Evolutionary conservation across 345 rosid genomes (phyloP), one percentile per base, ranked within the genome.

Genomic region (Populus nigra): DNA sequence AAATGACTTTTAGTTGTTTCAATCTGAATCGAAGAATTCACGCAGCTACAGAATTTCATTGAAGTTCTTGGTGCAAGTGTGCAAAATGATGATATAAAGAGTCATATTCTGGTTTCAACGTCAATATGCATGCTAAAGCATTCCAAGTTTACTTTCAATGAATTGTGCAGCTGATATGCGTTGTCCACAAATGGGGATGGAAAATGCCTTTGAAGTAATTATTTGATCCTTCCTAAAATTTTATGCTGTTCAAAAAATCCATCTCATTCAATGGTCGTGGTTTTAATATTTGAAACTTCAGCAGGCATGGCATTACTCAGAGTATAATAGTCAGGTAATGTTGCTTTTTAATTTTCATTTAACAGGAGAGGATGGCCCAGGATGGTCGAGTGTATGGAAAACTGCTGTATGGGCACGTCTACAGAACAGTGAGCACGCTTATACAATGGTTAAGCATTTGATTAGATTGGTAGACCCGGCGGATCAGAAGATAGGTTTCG

Each of bases 321-420:
- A 31, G 39, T 63, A 12, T 59, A 38, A 38, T 38, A 53, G 27
- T 29, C 35, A 15, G 18, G 10, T 16, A 5, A 29, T 36, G 29
- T 78, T 65, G 45, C 35, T 43, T 41, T 72, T 53, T 11, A 29
- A 27, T 27, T 49, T 66, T n/a, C 4, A 20, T 50, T 55, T 25
- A 72, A 79, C 90, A 96, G 99, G 99, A 76, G 97, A 90, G 80
- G 92, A 90, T 45, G 98, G 97, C 65, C 98, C 98, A 47, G 98
- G 97, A 62, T 96, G 98, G 99, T 96, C 97, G 63, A 93, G 91
- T 65, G 77, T 88, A 1, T 93, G 99, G 99, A 96, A 96, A 87
- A 88, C 84, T 35, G 91, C 96, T 25, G 76, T 92, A 61, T 96
- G 98, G 99, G 96, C 97, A 25, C 93, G 85, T 61, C 94, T 96